Conservation (phyloP, 1,284 basidiomycete genomes). For the Ustilago vetiveriae region DNA sequence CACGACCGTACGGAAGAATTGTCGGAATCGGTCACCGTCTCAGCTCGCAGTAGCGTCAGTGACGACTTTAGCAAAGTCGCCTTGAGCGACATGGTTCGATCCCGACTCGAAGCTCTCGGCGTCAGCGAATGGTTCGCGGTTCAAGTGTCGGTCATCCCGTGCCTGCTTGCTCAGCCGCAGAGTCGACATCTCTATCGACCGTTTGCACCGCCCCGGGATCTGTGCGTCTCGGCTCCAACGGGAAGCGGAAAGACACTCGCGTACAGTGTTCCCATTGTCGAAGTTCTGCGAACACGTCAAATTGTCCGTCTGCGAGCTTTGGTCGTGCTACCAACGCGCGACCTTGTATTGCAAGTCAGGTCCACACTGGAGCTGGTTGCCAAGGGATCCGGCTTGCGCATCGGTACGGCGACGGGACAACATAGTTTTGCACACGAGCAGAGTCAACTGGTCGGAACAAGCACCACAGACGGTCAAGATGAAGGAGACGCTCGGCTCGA, state of each 20-base stretch:
- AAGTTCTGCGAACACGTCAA: conserved; percentile 68
- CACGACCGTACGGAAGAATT: conserved; percentile 13
- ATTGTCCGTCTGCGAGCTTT: conserved; percentile 80
- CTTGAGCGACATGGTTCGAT: conserved; percentile 42
- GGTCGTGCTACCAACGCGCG: conserved; percentile 90
- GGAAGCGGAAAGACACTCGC: conserved; percentile 96
- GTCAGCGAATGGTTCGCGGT: conserved; percentile 70
- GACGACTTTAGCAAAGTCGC: conserved; percentile 37
- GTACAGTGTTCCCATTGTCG: conserved; percentile 90
- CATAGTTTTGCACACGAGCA: conserved; percentile 66
- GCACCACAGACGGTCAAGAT: conserved; percentile 5
- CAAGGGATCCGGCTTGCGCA: conserved; percentile 87
- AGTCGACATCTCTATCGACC: conserved; percentile 74
- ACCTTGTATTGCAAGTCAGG: conserved; percentile 90
- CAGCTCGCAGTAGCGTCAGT: conserved; percentile 3
- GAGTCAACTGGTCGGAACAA: conserved; percentile 38
- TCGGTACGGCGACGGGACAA: conserved; percentile 68
- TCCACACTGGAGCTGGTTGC: conserved; percentile 81
- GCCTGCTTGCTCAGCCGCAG: conserved; percentile 72
- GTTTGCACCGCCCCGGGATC: conserved; percentile 78
- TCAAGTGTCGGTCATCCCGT: conserved; percentile 82
- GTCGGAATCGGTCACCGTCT: conserved; percentile 9
- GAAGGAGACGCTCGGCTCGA: conserved; percentile 7
- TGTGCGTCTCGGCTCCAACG: conserved; percentile 96
- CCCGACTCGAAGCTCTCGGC: conserved; percentile 50